phyloP scores from a whole-genome alignment of 2,329 filamentous ascomycete species.

The Fusarium piperis region DNA sequence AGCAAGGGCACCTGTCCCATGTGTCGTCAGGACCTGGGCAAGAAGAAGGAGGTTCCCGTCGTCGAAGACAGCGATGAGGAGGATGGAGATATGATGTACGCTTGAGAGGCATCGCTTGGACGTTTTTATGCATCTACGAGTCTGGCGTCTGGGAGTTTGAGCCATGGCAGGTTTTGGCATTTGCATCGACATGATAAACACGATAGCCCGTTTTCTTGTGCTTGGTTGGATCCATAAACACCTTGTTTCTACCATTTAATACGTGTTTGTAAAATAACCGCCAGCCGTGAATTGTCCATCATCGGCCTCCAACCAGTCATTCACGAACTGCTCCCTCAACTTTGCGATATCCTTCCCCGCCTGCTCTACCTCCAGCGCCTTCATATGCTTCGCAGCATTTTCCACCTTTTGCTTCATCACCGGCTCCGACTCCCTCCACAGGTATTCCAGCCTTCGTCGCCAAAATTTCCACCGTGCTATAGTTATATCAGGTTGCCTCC shows the following conservation, averaged over 20 bases:
- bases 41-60: conserved; percentile 60
- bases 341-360: too few relatives aligned
- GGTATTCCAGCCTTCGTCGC: conserved; percentile 39
- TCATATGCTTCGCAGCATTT: conserved; percentile 35
- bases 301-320: not conserved
- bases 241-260: not conserved
- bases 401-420: conserved; percentile 36
- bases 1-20: conserved; percentile 72
- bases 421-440: conserved; percentile 26
- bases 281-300: not conserved
- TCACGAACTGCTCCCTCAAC: not conserved
- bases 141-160: conserved; percentile 44
- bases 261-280: not conserved
- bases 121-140: conserved; percentile 26
- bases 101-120: conserved; percentile 32
- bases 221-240: not conserved
- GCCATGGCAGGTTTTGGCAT: conserved; percentile 17
- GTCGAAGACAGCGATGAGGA: conserved; percentile 61
- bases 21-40: conserved; percentile 68
- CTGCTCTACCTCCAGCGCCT: conserved; percentile 24
- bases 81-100: conserved; percentile 60
- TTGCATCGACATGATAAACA: conserved; percentile 13
- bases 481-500: conserved; percentile 33
- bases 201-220: not conserved
- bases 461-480: conserved; percentile 46